A percentile compares a stretch with the other conserved stretches of the same genome.
Conservation (phyloP, 2,329 filamentous ascomycete genomes). For the Trichoderma sp. region DNA sequence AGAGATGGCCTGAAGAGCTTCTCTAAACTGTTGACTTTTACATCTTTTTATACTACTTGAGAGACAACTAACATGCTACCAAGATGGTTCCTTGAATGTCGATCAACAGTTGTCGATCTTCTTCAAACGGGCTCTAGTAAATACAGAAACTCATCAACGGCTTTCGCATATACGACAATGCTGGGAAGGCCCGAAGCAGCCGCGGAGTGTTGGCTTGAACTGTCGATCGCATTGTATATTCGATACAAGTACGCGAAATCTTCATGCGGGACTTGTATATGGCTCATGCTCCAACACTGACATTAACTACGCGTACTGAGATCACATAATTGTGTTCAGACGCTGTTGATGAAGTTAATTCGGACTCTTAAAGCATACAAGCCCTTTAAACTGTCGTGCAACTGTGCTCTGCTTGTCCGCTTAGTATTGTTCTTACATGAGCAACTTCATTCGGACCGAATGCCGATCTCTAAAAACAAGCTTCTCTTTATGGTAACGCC, state of each 20-base stretch:
- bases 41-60: neutral
- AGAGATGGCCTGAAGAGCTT: neutral
- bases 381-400: neutral
- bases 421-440: neutral
- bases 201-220: neutral
- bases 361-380: neutral
- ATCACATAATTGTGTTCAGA: neutral
- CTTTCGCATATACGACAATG: neutral
- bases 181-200: neutral
- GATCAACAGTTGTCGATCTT: neutral
- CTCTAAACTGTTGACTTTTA: neutral
- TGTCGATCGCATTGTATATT: neutral
- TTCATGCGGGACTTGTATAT: neutral
- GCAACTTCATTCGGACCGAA: constrained; percentile 10
- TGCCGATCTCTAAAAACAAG: constrained; percentile 7
- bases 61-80: neutral
- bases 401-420: neutral
- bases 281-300: neutral
- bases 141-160: neutral
- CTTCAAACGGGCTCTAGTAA: neutral
- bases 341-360: neutral
- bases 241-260: neutral
- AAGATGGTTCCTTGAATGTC: neutral
- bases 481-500: constrained; percentile 7
- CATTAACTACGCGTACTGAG: neutral